Percentiles rank a stretch among this genome's conserved stretches.
phyloP scores from a whole-genome alignment of 2,329 filamentous ascomycete genomes.

The Fusarium equiseti region DNA sequence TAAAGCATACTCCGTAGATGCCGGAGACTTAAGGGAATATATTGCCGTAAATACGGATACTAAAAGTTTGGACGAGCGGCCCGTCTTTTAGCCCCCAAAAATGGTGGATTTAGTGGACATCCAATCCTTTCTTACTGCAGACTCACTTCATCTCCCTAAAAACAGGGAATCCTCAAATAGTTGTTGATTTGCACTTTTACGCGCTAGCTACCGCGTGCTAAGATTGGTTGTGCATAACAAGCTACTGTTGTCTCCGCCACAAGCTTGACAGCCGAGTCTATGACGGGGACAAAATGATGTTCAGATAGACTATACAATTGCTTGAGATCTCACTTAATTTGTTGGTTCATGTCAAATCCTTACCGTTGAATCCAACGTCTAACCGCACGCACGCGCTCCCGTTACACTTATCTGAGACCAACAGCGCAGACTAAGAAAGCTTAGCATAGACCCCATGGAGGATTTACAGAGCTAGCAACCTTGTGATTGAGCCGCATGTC shows the following conservation, averaged over 20 bases:
- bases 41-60: background rate
- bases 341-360: background rate
- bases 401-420: background rate
- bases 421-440: background rate
- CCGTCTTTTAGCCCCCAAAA: background rate
- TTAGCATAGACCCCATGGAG: background rate
- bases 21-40: background rate
- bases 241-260: background rate
- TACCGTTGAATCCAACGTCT: background rate
- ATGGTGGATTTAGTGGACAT: background rate
- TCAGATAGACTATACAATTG: background rate
- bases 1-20: background rate
- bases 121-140: background rate
- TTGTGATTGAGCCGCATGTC: constrained; percentile 5
- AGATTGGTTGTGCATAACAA: no score
- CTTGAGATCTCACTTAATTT: no score
- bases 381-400: background rate
- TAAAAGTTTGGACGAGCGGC: background rate
- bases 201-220: background rate
- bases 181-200: background rate
- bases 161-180: background rate
- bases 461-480: constrained; percentile 7
- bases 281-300: background rate
- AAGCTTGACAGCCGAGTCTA: background rate
- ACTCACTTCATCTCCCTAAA: background rate